These are phyloP conservation scores for Magnaporthiopsis poae DNA, from an alignment of 2,329 filamentous ascomycete genomes.

Conservation along the genomic window DNA sequence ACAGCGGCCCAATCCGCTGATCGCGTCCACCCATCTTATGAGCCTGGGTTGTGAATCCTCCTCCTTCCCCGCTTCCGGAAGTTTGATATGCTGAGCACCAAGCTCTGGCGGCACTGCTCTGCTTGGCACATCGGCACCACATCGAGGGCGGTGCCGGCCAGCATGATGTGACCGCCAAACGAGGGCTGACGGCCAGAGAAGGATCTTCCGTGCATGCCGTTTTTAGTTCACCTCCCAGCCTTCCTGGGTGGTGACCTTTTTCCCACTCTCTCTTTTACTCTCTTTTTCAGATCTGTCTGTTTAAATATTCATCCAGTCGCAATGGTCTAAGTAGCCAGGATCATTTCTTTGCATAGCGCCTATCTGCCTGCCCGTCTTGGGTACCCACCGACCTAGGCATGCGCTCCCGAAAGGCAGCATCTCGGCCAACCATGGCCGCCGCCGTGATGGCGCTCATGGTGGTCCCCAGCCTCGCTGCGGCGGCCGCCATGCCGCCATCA, in stretches of 20 bases:
- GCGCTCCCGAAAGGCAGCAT: neutral
- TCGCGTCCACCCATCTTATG: neutral
- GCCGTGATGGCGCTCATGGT: neutral
- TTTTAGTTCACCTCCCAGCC: neutral
- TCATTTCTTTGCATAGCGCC: too few relatives aligned
- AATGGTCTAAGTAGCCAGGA: neutral
- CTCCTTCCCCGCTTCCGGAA: neutral
- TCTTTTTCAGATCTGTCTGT: neutral
- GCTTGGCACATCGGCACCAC: neutral
- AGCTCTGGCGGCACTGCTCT: neutral
- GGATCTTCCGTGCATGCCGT: neutral
- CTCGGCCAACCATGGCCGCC: neutral
- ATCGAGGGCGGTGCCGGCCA: neutral
- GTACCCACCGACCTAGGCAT: neutral
- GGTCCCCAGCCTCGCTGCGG: neutral
- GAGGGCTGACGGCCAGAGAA: neutral
- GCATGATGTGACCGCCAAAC: neutral
- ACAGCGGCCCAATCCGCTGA: too few relatives aligned
- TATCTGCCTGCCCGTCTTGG: too few relatives aligned
- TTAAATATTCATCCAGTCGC: neutral
- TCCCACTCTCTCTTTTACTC: neutral
- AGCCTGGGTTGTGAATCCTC: neutral
- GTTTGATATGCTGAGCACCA: neutral
- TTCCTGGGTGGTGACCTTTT: neutral
- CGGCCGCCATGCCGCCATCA: neutral